Evolutionary conservation across 352 stramenopile genomes (phyloP), one percentile per base, ranked within the genome.

Genomic region (Pythium grandisporangium): DNA sequence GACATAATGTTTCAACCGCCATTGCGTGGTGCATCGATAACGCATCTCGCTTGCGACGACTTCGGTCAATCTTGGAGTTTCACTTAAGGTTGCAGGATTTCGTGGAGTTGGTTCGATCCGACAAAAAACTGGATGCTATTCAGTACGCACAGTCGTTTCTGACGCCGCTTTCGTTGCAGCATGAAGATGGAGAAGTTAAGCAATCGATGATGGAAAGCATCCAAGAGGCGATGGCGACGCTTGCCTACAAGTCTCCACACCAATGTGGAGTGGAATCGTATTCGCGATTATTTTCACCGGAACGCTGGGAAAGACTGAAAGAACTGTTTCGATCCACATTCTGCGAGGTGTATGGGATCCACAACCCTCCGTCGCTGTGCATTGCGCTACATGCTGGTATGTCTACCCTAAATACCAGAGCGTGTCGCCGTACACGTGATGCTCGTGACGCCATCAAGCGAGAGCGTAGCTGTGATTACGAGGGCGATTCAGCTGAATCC

Each of bases 11-110:
- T 4, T 37, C 45, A 1, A 66, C 55, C 5, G 75, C 78, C 0
- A 72, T 92, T 20, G 42, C 48, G 10, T 92, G 78, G 78, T 92
- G 78, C 43, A 59, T 49, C 2, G 66, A 80, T 26, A 89, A 92
- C 49, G 78, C 55, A 10, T 79, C 78, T 17, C 70, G 78, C 3
- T 46, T 92, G 22, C 70, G 78, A 30, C 75, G 78, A 13, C 44
- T 92, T 13, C 66, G 78, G 38, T 88, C 78, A 5, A 56, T 52
- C 16, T 35, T 92, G n/a, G 74, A 88, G 41, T 87, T 92, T 29
- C 69, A 72, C 7, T 36, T 92, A 24, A 63, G 78, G 6, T 40
- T 89, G 22, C 78, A 92, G 48, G 70, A 82, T 43, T 84, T 89
- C 48, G 55, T 92, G 17, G 78, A 89, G 46, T 55, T 82, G n/a